Conservation (phyloP, 768 basidiomycete genomes). For the Macrolepiota dolichaula region DNA sequence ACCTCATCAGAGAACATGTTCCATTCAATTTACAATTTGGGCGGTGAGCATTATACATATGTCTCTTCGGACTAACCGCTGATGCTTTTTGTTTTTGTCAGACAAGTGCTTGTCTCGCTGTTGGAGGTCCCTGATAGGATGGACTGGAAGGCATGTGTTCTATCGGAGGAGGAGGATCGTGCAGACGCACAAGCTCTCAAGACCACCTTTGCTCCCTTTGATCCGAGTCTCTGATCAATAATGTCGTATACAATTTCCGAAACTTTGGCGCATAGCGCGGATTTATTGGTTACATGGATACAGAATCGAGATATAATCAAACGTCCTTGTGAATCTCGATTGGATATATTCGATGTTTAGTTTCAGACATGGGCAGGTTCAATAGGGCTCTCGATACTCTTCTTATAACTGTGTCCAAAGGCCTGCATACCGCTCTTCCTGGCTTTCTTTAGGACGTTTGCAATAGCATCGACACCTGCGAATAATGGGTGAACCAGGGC, state of each 20-base stretch:
- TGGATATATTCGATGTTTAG: not conserved
- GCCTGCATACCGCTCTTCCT: conserved; percentile 54
- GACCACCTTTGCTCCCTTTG: conserved; percentile 71
- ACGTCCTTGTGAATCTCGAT: not conserved
- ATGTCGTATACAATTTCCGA: not conserved
- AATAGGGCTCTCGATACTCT: not conserved
- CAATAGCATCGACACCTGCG: conserved; percentile 82
- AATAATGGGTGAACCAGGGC: not conserved
- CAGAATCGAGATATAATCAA: not conserved
- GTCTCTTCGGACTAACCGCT: conserved; percentile 3
- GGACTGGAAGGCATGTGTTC: conserved; percentile 90
- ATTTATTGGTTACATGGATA: not conserved
- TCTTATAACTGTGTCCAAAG: conserved; percentile 63
- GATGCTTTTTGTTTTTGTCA: conserved; percentile 27
- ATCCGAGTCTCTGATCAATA: conserved; percentile 36
- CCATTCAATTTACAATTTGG: conserved; percentile 93
- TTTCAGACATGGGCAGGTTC: conserved; percentile 21
- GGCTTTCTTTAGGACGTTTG: conserved; percentile 68
- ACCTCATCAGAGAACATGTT: conserved; percentile 72
- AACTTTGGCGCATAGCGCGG: not conserved
- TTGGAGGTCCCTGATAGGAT: conserved; percentile 72
- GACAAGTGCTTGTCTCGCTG: conserved; percentile 79
- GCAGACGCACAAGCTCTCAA: conserved; percentile 85
- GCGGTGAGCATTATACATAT: conserved; percentile 53
- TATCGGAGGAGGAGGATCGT: conserved; percentile 82